phyloP scores from a whole-genome alignment of 257 asterid species.

The Fraxinus excelsior region DNA sequence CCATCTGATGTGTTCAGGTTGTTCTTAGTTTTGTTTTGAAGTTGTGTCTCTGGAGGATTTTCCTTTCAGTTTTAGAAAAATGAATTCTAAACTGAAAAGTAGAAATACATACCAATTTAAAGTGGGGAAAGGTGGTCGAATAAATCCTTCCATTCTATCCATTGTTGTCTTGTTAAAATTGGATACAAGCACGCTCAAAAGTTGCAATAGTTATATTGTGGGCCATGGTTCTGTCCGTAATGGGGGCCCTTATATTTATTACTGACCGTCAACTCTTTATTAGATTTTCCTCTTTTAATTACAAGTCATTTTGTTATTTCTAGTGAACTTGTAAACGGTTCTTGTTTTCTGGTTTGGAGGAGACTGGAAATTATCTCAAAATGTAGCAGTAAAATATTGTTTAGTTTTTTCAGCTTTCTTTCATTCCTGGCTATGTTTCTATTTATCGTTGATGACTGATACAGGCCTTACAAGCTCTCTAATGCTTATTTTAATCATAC shows the following conservation, averaged over 20 bases:
- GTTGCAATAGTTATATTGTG: neutral
- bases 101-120: neutral
- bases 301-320: too few species aligned
- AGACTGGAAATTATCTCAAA: neutral
- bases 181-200: neutral
- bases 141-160: neutral
- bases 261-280: too few species aligned
- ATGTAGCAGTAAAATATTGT: constrained; percentile 5
- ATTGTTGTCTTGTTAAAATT: neutral
- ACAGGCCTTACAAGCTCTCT: constrained; percentile 13
- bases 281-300: too few species aligned
- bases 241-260: neutral
- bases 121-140: neutral
- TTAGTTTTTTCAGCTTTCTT: neutral
- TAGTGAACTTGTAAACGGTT: too few species aligned
- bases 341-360: neutral
- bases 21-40: neutral
- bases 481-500: constrained; percentile 17
- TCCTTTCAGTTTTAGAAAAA: neutral
- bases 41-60: neutral
- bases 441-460: constrained; percentile 2
- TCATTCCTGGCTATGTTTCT: neutral
- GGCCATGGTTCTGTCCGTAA: neutral
- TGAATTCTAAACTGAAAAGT: neutral
- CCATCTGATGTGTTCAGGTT: neutral